Evolutionary conservation across 2,329 filamentous ascomycete species (phyloP), one percentile per base, ranked within the genome.

Genomic region (Ophiosphaerella herpotricha): DNA sequence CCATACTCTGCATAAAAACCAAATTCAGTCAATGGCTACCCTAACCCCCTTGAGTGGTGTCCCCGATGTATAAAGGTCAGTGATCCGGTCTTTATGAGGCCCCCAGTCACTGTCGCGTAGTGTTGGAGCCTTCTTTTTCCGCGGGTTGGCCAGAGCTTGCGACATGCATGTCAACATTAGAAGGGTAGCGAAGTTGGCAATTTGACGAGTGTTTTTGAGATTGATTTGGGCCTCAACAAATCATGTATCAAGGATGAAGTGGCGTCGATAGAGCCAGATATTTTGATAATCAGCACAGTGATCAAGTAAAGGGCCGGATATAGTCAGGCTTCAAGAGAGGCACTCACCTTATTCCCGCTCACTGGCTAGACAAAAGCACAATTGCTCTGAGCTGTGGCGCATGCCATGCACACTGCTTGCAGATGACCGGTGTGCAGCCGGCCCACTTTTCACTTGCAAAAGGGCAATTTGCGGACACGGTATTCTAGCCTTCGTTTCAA

Each of bases 91-190:
- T 41, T 58, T 60, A 37, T 42, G 24, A 11, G 50, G 50, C 32
- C 46, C 50, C 46, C 50, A 53, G 11, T 46, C 44, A n/a, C 6
- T 14, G 8, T 40, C 44, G 5, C 46, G 54, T 18, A 61, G 41
- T 3, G 54, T 61, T 32, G 52, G 48, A n/a, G 54, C 58, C 35
- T 61, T 61, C 16, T 47, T 46, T 39, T 60, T 60, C 43, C 57
- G 54, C 29, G 43, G 37, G 39, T 39, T 34, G 23, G 52, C 31
- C 43, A 48, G 52, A n/a, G 50, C 54, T 34, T 43, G 45, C 48
- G 55, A 55, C 12, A 48, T 23, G 14, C n/a, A 26, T 23, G 39
- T 11, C 33, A 32, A 26, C 31, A 43, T 34, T 18, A 9, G n/a
- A 39, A 29, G 26, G 11, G 26, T 11, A 5, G 26, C 6, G 26